A percentile compares a stretch with the other conserved stretches of the same genome.
Evolutionary conservation across 2,329 filamentous ascomycete genomes (phyloP).

Genomic region (Ascomycota sp.): DNA sequence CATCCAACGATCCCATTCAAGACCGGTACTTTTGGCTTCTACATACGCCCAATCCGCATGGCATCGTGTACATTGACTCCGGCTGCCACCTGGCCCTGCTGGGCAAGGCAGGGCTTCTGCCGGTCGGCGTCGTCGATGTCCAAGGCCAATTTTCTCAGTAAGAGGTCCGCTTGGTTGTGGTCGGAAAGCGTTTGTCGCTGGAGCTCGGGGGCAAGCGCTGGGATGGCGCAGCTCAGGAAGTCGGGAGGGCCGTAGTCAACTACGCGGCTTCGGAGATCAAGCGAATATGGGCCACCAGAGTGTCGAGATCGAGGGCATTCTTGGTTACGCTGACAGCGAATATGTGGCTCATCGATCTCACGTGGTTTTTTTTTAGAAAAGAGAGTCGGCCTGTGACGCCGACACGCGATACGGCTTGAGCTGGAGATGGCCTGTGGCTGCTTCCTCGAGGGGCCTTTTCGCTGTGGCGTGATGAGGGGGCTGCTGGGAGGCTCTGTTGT

Average conservation of each 20-base stretch:
- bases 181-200: conserved; percentile 36
- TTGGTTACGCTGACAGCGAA: conserved; percentile 88
- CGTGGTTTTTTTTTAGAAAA: conserved; percentile 49
- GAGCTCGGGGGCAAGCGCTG: conserved; percentile 23
- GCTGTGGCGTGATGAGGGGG: too few species aligned
- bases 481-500: too few species aligned
- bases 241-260: conserved; percentile 79
- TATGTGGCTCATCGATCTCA: conserved; percentile 83
- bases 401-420: conserved; percentile 7
- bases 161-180: conserved; percentile 74
- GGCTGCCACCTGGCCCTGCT: conserved; percentile 66
- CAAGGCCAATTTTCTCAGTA: conserved; percentile 79
- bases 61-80: conserved; percentile 80
- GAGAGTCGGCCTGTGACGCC: conserved; percentile 34
- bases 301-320: conserved; percentile 53
- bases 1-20: conserved; percentile 63
- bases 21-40: conserved; percentile 96
- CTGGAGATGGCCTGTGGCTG: background rate
- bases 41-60: conserved; percentile 76
- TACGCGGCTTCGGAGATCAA: conserved; percentile 74
- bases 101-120: conserved; percentile 71
- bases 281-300: conserved; percentile 73
- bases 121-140: conserved; percentile 78
- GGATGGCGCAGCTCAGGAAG: conserved; percentile 40
- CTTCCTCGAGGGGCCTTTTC: too few species aligned